phyloP scores from a whole-genome alignment of 2,329 filamentous ascomycete genomes.

The Ceratocystis eucalypticola region DNA sequence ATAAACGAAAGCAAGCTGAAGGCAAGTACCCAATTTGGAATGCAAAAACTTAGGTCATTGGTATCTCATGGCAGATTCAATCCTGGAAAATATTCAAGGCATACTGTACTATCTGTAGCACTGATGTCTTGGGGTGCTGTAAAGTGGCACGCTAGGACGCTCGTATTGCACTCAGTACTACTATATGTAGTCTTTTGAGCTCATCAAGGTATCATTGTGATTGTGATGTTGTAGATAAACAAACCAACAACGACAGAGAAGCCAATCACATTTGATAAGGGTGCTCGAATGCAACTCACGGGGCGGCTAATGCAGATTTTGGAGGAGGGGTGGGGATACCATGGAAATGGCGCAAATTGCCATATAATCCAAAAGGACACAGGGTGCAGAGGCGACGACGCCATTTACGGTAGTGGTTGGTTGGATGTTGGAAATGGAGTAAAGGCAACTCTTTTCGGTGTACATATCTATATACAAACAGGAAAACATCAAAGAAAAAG shows the following conservation, averaged over 20 bases:
- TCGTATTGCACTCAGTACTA: too few relatives aligned
- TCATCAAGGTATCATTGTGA: too few relatives aligned
- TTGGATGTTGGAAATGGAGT: not conserved
- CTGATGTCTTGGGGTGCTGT: too few relatives aligned
- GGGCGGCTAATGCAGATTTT: not conserved
- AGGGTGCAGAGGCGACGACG: not conserved
- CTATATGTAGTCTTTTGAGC: too few relatives aligned
- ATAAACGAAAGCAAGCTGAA: not conserved
- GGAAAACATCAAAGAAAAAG: not conserved
- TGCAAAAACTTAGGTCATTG: not conserved
- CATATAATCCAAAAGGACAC: not conserved
- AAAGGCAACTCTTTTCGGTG: not conserved
- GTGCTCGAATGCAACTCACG: too few relatives aligned
- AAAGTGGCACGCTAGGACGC: too few relatives aligned
- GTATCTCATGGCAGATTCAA: too few relatives aligned
- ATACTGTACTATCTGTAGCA: too few relatives aligned
- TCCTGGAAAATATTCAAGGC: too few relatives aligned
- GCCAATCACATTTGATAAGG: too few relatives aligned
- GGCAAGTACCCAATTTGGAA: not conserved
- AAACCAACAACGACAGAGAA: too few relatives aligned
- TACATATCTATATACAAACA: not conserved
- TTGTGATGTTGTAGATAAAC: too few relatives aligned
- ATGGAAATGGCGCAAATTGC: not conserved
- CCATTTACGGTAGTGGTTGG: not conserved
- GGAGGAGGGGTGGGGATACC: not conserved